Base-by-base conservation (phyloP, 495 filamentous ascomycete genomes). In the Wilcoxina mikolae region DNA sequence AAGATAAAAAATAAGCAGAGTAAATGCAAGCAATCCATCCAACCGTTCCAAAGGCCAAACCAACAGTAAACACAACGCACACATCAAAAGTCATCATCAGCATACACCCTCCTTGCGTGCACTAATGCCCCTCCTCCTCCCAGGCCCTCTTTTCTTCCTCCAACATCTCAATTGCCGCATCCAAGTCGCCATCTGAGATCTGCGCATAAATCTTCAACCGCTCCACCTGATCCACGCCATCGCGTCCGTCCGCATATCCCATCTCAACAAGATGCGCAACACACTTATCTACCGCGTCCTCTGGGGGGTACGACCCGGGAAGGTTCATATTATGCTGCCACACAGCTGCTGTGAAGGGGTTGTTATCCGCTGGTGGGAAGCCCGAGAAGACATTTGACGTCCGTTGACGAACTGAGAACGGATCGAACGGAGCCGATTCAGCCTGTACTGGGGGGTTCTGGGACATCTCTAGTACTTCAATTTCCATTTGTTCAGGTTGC, bases 121-220 rank as follows among this genome's bases (percentile, higher is more conserved):
- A n/a, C n/a, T n/a, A n/a, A n/a, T n/a, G n/a, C n/a, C n/a, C n/a
- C n/a, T n/a, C n/a, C n/a, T n/a, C 20, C 24, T 28, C 46, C 24
- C 46, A 49, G 15, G 24, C 46, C 24, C 12, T 49, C 25, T 49
- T 27, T 11, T 28, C 27, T 23, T 49, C 46, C 46, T 29, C 27
- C 24, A 49, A 28, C 15, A 12, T 27, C 25, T 49, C 46, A 15
- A 49, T 27, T 1, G 46, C 46, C 22, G 27, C 27, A 11, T 49
- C 46, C 22, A 49, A 29, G n/a, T 29, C 20, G 9, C 46, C 46
- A 7, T 11, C 25, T 7, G 25, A 9, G 1, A 49, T 15, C 9
- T 49, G 10, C 9, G 46, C 46, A 66, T 75, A 78, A 5, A 78
- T 66, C 22, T 65, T 67, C 58, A 78, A 64, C 38, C 76, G 68